Conservation (phyloP, 208 protist genomes). For the Trypanosomatidae sp. region DNA sequence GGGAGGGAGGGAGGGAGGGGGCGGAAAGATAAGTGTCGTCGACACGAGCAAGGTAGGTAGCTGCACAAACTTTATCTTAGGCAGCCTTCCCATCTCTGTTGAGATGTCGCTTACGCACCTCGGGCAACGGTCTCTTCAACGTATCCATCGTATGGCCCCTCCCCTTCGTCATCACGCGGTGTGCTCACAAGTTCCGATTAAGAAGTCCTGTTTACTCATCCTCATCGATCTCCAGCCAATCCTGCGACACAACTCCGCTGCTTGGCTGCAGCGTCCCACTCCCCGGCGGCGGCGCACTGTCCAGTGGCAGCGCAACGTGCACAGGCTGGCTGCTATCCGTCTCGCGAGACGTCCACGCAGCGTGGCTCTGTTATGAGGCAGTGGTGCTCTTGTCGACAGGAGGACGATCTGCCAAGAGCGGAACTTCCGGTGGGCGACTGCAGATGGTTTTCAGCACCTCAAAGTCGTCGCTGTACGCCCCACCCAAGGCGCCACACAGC, state of each 20-base stretch:
- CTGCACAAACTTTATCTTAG: neutral
- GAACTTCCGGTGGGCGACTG: neutral
- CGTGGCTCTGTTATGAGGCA: conserved; percentile 2
- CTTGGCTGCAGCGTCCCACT: neutral
- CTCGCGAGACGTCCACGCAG: neutral
- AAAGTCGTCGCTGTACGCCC: conserved; percentile 64
- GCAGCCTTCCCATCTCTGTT: neutral
- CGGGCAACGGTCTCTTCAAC: neutral
- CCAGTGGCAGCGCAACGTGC: neutral
- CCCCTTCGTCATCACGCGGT: neutral
- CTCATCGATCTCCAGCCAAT: neutral
- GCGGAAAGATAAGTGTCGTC: neutral
- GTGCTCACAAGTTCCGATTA: neutral
- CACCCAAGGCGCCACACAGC: conserved; percentile 60
- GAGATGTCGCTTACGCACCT: neutral
- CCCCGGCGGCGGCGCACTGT: neutral
- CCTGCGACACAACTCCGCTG: neutral
- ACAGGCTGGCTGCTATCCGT: neutral
- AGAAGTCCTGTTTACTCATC: neutral
- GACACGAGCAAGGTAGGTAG: neutral
- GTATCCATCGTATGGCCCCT: neutral
- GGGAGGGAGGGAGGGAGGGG: neutral
- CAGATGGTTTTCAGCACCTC: conserved; percentile 34
- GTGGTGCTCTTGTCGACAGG: conserved; percentile 2
- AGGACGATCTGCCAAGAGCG: conserved; percentile 12